Evolutionary conservation across 2,329 filamentous ascomycete species (phyloP).

Genomic region (Diaporthe aspalathi): DNA sequence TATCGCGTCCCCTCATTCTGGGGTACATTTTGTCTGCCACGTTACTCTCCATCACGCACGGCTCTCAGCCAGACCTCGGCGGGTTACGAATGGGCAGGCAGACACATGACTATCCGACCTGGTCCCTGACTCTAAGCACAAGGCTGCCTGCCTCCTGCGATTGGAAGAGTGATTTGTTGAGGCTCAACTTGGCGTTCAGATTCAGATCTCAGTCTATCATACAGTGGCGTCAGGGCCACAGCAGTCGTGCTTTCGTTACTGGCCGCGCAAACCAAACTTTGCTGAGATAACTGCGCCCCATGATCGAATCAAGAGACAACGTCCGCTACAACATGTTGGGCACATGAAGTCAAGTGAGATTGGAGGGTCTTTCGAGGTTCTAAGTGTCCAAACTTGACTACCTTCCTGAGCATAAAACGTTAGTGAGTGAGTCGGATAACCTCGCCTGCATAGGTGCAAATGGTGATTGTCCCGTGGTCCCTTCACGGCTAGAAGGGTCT

Average conservation of each 20-base stretch:
- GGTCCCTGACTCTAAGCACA: neutral
- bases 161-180: neutral
- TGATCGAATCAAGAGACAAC: neutral
- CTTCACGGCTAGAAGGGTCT: neutral
- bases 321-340: neutral
- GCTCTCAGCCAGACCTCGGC: neutral
- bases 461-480: neutral
- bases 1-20: neutral
- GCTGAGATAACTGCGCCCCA: neutral
- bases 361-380: neutral
- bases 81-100: neutral
- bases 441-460: neutral
- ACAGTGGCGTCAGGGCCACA: neutral
- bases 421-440: neutral
- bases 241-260: neutral
- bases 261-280: neutral
- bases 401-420: neutral
- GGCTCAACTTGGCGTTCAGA: conserved; percentile 1
- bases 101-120: neutral
- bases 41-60: neutral
- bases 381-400: neutral
- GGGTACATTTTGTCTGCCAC: neutral
- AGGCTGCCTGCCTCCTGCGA: no score
- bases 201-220: neutral
- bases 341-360: neutral